These are phyloP conservation scores for Kodamaea sp. DNA, from an alignment of 1,139 yeast species.

Conservation along the genomic window DNA sequence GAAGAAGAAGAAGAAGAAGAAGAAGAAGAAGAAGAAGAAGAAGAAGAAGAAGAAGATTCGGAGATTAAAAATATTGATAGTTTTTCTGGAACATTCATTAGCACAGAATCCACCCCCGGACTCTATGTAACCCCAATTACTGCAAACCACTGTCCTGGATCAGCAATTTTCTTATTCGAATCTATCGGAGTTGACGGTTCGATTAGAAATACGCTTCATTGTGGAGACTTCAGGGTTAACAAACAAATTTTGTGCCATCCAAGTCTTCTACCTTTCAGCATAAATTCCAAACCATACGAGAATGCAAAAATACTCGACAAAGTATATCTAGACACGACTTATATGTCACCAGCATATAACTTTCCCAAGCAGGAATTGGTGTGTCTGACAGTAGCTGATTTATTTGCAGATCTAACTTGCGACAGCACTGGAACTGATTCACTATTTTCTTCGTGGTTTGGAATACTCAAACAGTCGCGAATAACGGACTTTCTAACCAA, in stretches of 20 bases:
- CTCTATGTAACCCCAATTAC: slow-evolving; percentile 65
- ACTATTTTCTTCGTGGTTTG: slow-evolving; percentile 41
- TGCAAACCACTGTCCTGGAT: slow-evolving; percentile 98
- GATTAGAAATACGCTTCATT: slow-evolving; percentile 58
- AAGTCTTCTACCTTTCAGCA: slow-evolving; percentile 29
- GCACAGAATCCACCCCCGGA: slow-evolving; percentile 28
- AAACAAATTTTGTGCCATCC: slow-evolving; percentile 42
- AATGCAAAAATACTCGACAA: slow-evolving; percentile 36
- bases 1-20: no score
- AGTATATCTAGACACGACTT: slow-evolving; percentile 86
- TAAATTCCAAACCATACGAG: slow-evolving; percentile 19
- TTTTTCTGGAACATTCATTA: slow-evolving; percentile 2
- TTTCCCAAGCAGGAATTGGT: slow-evolving; percentile 80
- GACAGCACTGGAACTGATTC: slow-evolving; percentile 20
- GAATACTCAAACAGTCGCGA: slow-evolving; percentile 38
- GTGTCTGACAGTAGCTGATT: slow-evolving; percentile 55
- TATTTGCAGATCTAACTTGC: slow-evolving; percentile 43
- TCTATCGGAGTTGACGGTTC: slow-evolving; percentile 33
- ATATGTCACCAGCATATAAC: slow-evolving; percentile 68
- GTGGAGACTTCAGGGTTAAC: slow-evolving; percentile 89
- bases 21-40: no score
- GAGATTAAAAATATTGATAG: no score
- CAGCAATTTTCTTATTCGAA: slow-evolving; percentile 76
- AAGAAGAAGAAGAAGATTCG: not conserved
- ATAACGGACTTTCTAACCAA: slow-evolving; percentile 45